Evolutionary conservation across 1,284 basidiomycete species (phyloP).

Genomic region (Dichomitus squalens): DNA sequence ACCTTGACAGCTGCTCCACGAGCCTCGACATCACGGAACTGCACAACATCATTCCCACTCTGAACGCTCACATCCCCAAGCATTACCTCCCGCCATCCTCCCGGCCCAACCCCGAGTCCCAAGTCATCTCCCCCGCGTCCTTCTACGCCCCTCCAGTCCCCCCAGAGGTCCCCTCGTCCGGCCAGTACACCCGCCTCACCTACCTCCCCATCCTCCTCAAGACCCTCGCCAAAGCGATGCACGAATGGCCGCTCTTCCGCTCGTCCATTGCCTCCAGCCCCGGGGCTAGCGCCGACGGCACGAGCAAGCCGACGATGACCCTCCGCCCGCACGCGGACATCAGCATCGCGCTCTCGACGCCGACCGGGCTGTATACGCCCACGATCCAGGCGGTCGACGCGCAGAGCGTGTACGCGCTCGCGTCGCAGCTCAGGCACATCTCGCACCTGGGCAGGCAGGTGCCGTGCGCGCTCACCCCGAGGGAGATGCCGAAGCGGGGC

Average conservation of each 20-base stretch:
- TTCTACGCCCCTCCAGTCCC: constrained; percentile 45
- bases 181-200: constrained; percentile 69
- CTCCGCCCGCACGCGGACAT: constrained; percentile 76
- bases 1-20: constrained; percentile 65
- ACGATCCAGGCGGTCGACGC: constrained; percentile 68
- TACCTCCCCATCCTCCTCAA: constrained; percentile 89
- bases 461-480: constrained; percentile 62
- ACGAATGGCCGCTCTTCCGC: constrained; percentile 83
- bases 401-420: constrained; percentile 65
- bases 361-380: constrained; percentile 87
- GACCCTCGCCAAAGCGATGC: constrained; percentile 78
- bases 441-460: constrained; percentile 66
- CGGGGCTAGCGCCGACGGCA: no score
- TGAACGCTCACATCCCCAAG: constrained; percentile 73
- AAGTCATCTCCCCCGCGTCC: constrained; percentile 51
- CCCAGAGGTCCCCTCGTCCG: constrained; percentile 44
- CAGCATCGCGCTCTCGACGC: constrained; percentile 77
- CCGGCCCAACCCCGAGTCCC: constrained; percentile 27
- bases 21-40: constrained; percentile 83
- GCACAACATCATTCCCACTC: constrained; percentile 66
- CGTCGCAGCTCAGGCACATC: constrained; percentile 62
- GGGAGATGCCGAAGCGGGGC: constrained; percentile 67
- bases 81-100: constrained; percentile 53
- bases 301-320: constrained; percentile 61
- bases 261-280: constrained; percentile 57